These are phyloP conservation scores for Phytopythium kandeliae DNA, from an alignment of 352 stramenopile genomes.

Conservation along the genomic window DNA sequence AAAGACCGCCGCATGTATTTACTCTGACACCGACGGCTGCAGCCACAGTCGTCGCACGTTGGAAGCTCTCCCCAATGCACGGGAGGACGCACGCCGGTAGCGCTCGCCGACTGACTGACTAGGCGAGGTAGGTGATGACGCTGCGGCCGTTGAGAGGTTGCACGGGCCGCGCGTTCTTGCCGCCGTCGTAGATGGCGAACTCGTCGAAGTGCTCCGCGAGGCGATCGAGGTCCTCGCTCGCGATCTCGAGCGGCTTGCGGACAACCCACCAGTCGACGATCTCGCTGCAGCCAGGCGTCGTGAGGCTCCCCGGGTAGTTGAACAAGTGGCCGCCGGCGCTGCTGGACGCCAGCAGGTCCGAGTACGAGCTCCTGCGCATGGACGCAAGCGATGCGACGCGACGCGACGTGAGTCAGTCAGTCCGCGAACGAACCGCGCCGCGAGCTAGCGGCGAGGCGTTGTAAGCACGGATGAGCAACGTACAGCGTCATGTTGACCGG, in stretches of 20 bases:
- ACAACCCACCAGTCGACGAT: slow-evolving; percentile 13
- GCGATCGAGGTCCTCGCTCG: slow-evolving; percentile 15
- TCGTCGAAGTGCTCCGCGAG: slow-evolving; percentile 20
- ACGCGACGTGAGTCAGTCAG: too few relatives aligned
- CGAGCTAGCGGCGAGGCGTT: too few relatives aligned
- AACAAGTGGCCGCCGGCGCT: slow-evolving; percentile 31
- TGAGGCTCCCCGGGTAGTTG: slow-evolving; percentile 39
- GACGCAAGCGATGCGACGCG: too few relatives aligned
- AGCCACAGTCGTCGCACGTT: too few relatives aligned
- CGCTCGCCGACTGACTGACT: too few relatives aligned
- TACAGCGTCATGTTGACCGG: slow-evolving; percentile 7
- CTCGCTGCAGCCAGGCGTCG: slow-evolving; percentile 19
- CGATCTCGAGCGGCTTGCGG: slow-evolving; percentile 26
- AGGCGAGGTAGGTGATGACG: slow-evolving; percentile 8
- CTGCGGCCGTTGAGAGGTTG: slow-evolving; percentile 20
- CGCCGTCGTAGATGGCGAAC: slow-evolving; percentile 13
- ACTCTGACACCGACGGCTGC: too few relatives aligned
- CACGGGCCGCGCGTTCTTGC: slow-evolving; percentile 17
- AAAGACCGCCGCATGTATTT: too few relatives aligned
- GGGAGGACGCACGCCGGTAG: too few relatives aligned
- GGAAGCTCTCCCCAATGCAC: too few relatives aligned
- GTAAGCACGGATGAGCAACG: neutral
- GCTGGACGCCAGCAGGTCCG: slow-evolving; percentile 27
- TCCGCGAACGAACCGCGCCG: too few relatives aligned
- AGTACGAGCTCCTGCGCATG: slow-evolving; percentile 21